A percentile compares a stretch with the other conserved stretches of the same genome.
Conservation (phyloP, 116 monocot genomes). For the Cymodocea nodosa region DNA sequence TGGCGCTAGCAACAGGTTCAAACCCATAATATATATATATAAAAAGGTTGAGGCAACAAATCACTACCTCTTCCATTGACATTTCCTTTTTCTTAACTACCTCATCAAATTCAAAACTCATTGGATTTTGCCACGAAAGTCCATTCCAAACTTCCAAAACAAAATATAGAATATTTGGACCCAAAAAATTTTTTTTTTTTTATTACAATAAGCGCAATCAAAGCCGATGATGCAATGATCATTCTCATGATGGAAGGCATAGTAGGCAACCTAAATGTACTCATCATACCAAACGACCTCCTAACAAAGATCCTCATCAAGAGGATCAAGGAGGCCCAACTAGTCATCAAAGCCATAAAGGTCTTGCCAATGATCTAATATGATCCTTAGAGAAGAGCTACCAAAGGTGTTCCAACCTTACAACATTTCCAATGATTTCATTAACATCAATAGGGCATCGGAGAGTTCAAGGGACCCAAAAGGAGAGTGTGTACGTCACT, state of each 20-base stretch:
- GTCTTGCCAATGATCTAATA: slow-evolving; percentile 25
- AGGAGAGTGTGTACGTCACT: too few species aligned
- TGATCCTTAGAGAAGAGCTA: not conserved
- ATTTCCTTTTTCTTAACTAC: too few species aligned
- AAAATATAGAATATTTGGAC: too few species aligned
- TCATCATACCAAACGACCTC: slow-evolving; percentile 71
- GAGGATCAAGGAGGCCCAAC: slow-evolving; percentile 65
- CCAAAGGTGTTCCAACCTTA: not conserved
- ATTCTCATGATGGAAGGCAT: slow-evolving; percentile 39
- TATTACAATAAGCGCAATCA: slow-evolving; percentile 54
- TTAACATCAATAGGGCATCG: not conserved
- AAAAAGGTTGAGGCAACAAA: too few species aligned
- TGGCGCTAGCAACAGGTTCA: too few species aligned
- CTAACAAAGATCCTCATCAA: slow-evolving; percentile 60
- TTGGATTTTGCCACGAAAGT: too few species aligned
- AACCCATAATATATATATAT: too few species aligned
- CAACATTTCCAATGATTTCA: not conserved
- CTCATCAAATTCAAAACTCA: too few species aligned
- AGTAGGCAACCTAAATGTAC: slow-evolving; percentile 52
- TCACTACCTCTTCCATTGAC: too few species aligned
- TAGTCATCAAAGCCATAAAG: slow-evolving; percentile 46
- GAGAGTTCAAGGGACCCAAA: not conserved
- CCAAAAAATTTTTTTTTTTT: too few species aligned
- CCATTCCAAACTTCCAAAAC: too few species aligned
- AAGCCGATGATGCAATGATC: slow-evolving; percentile 20